phyloP scores from a whole-genome alignment of 768 basidiomycete species.

The Gloeopeniophorella convolvens region DNA sequence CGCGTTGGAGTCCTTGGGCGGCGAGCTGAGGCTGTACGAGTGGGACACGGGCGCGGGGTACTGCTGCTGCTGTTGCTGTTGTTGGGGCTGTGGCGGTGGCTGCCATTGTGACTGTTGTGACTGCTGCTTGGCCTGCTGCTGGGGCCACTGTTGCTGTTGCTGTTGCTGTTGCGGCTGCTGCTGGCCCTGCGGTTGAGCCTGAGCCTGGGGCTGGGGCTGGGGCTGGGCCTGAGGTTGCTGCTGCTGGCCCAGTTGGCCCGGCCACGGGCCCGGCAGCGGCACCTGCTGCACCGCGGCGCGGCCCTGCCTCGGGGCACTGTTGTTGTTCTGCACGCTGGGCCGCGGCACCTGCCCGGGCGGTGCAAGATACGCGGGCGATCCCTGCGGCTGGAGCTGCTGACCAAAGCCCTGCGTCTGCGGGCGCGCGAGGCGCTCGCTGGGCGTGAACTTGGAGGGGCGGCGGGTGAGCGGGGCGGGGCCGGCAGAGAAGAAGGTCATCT shows the following conservation, averaged over 20 bases:
- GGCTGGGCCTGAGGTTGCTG: not conserved
- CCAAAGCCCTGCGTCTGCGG: conserved; percentile 4
- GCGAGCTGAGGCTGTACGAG: not conserved
- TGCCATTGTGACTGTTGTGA: not conserved
- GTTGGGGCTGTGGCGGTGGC: conserved; percentile 4
- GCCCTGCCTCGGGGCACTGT: not conserved
- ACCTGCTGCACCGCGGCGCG: conserved; percentile 1
- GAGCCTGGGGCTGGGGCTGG: conserved; percentile 1
- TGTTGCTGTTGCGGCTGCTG: too few species aligned
- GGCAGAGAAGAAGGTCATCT: conserved; percentile 88
- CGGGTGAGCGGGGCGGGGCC: conserved; percentile 42
- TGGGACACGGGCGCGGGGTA: not conserved
- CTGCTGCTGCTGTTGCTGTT: not conserved
- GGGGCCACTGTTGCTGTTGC: not conserved
- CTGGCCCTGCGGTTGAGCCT: too few species aligned
- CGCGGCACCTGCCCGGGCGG: not conserved
- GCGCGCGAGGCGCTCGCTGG: conserved; percentile 13
- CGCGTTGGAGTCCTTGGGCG: not conserved
- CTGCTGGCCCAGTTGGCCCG: conserved; percentile 3
- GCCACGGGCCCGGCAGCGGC: conserved; percentile 11
- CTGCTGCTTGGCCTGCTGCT: not conserved
- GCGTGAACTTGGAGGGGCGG: conserved; percentile 27
- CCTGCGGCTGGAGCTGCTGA: conserved; percentile 2
- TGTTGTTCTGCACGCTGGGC: not conserved
- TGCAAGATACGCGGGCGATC: not conserved